A percentile compares a stretch with the other conserved stretches of the same genome.
Evolutionary conservation across 1,284 basidiomycete genomes (phyloP).

Genomic region (Agaricales sp.): DNA sequence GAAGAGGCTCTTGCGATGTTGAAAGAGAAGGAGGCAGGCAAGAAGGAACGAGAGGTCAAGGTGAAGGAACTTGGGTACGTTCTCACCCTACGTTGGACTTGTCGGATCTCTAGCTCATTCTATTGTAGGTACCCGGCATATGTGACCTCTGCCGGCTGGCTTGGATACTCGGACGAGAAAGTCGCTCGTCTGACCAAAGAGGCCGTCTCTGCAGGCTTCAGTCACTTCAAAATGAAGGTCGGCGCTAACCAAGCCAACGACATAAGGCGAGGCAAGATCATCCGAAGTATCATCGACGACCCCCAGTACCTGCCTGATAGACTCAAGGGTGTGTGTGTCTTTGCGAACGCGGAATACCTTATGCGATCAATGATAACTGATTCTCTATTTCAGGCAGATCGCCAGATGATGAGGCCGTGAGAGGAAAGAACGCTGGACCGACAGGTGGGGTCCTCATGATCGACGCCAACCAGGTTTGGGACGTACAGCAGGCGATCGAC

Average conservation of each 20-base stretch:
- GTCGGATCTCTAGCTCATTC: not conserved
- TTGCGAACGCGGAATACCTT: constrained; percentile 42
- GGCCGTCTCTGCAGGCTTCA: constrained; percentile 80
- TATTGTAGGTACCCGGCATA: constrained; percentile 82
- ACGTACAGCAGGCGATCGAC: constrained; percentile 86
- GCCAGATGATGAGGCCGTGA: constrained; percentile 18
- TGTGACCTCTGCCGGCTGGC: constrained; percentile 91
- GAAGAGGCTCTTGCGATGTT: constrained; percentile 85
- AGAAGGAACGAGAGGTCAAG: constrained; percentile 67
- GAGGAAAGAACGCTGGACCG: constrained; percentile 89
- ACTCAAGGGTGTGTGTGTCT: constrained; percentile 48
- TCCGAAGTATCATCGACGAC: constrained; percentile 91
- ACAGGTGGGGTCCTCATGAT: constrained; percentile 94
- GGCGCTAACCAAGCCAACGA: constrained; percentile 79
- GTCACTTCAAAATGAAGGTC: constrained; percentile 98
- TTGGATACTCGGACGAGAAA: constrained; percentile 88
- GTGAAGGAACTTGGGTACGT: constrained; percentile 55
- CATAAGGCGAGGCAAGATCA: constrained; percentile 77
- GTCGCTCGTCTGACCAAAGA: constrained; percentile 79
- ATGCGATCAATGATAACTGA: not conserved
- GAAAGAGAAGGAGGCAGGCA: constrained; percentile 65
- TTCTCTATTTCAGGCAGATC: not conserved
- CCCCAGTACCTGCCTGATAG: constrained; percentile 59
- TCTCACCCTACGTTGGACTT: too few relatives aligned
- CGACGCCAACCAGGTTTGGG: constrained; percentile 97